phyloP scores from a whole-genome alignment of 1,139 yeast species.

The Scheffersomyces insectosa region DNA sequence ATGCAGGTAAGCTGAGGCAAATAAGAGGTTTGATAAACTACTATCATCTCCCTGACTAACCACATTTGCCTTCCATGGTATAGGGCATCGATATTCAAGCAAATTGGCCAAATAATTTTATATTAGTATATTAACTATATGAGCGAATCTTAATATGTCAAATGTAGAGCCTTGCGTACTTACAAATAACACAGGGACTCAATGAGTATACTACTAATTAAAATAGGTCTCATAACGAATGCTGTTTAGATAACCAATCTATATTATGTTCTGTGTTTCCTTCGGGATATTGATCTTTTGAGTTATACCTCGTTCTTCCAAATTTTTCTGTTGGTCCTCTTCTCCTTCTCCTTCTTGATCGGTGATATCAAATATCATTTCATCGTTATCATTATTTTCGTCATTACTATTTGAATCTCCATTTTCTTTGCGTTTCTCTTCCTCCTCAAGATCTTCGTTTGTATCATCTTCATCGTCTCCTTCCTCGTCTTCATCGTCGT shows the following conservation, averaged over 20 bases:
- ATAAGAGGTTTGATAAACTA: too few relatives aligned
- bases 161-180: too few relatives aligned
- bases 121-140: too few relatives aligned
- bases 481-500: constrained; percentile 38
- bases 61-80: too few relatives aligned
- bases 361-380: constrained; percentile 39
- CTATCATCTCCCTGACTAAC: too few relatives aligned
- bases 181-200: too few relatives aligned
- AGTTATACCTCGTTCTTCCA: neutral
- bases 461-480: constrained; percentile 39
- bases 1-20: too few relatives aligned
- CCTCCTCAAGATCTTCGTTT: constrained; percentile 32
- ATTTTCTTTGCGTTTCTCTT: constrained; percentile 15
- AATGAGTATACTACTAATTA: too few relatives aligned
- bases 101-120: too few relatives aligned
- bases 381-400: constrained; percentile 22
- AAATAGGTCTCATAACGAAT: too few relatives aligned
- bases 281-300: constrained; percentile 7
- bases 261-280: constrained; percentile 6
- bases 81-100: too few relatives aligned
- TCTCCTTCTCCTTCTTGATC: constrained; percentile 14
- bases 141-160: too few relatives aligned
- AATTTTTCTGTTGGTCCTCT: constrained; percentile 5
- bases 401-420: constrained; percentile 6
- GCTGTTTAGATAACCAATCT: neutral